Evolutionary conservation across 495 filamentous ascomycete species (phyloP), one percentile per base, ranked within the genome.

Genomic region (Xylaria scruposa): DNA sequence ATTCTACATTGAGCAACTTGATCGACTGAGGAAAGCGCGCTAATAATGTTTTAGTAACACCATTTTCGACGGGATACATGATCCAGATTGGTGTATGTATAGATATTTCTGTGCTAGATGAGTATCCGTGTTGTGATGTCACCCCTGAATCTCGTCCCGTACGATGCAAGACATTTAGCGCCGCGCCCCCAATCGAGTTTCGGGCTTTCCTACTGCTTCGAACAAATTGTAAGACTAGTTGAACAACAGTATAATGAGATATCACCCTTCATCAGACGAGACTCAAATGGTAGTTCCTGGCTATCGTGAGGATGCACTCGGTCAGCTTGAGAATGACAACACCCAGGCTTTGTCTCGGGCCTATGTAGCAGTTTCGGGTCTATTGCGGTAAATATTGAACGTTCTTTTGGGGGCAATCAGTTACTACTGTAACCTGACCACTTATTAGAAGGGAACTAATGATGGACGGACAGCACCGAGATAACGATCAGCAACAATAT

Each of bases 301-400:
- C 21, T 2, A 31, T 46, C 24, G 31, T 17, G 38, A 42, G 21
- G 38, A 24, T 62, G 59, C n/a, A 9, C 10, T 62, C 19, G 13
- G 42, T 15, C n/a, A 24, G 29, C 38, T 64, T 64, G 24, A 64
- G 9, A 26, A 64, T n/a, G 8, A 9, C 61, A 33, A n/a, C 42
- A 46, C 1, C 0, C 13, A 64, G 6, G 12, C 31, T 26, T 31
- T 31, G 42, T 33, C 61, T 47, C 26, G 2, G 6, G 26, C 9
- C 8, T 31, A 64, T 24, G 60, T 47, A n/a, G 42, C 26, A 56
- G 17, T 26, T 24, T 38, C 63, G 63, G 63, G 63, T 66, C 29
- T 19, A 66, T 66, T 31, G 38, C 63, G 29, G 63, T 38, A 24
- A 66, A 49, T 53, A 66, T 36, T 66, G 24, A n/a, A 6, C 6